phyloP scores from a whole-genome alignment of 2,329 filamentous ascomycete genomes.

The Amylocarpus encephaloides region DNA sequence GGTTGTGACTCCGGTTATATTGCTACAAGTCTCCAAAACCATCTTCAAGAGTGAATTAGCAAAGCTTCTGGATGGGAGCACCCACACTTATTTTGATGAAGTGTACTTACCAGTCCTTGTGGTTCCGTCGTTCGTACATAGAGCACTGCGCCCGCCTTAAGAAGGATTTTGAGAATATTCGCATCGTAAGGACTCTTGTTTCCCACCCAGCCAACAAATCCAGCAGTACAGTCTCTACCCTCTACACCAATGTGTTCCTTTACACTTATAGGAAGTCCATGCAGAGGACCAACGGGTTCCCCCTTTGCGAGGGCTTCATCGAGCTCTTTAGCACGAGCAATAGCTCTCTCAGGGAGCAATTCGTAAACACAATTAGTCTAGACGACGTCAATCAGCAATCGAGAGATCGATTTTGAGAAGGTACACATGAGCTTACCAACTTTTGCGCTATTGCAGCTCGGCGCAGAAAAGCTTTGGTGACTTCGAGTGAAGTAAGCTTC shows the following conservation, averaged over 20 bases:
- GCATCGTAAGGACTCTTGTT: constrained; percentile 11
- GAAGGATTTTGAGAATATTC: constrained; percentile 7
- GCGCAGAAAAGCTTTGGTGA: background rate
- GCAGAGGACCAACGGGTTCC: constrained; percentile 49
- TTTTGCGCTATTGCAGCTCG: background rate
- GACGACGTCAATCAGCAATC: background rate
- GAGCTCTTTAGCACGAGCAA: constrained; percentile 6
- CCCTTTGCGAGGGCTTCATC: constrained; percentile 8
- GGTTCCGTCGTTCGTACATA: constrained; percentile 65
- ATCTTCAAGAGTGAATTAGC: background rate
- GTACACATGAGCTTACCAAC: background rate
- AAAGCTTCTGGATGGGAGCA: background rate
- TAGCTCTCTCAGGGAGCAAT: constrained; percentile 27
- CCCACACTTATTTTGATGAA: background rate
- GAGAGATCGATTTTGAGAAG: background rate
- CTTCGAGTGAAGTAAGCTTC: background rate
- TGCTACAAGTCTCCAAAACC: constrained; percentile 45
- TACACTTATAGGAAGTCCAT: constrained; percentile 50
- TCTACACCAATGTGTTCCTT: constrained; percentile 14
- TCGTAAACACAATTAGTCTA: too few species aligned
- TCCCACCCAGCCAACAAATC: constrained; percentile 11
- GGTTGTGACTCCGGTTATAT: constrained; percentile 51
- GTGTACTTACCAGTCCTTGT: constrained; percentile 41
- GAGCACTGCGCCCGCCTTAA: constrained; percentile 41
- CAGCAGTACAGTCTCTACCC: constrained; percentile 6